Evolutionary conservation across 257 asterid species (phyloP).

Genomic region (Ligustrum vulgare): DNA sequence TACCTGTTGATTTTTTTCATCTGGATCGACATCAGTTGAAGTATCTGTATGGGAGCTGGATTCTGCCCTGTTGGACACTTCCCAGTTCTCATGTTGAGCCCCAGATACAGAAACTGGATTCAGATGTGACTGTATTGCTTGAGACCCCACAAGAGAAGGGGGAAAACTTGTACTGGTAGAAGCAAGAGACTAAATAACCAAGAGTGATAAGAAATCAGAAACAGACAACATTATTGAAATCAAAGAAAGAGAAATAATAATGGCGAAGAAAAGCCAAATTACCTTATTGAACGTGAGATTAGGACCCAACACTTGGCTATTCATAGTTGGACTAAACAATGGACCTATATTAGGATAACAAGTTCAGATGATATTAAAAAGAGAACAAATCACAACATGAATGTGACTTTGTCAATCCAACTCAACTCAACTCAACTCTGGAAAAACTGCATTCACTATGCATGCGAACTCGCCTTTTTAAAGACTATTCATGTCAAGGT

Average conservation of each 20-base stretch:
- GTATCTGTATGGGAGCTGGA: conserved; percentile 78
- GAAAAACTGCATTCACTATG: not conserved
- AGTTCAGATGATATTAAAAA: conserved; percentile 21
- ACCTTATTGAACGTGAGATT: conserved; percentile 61
- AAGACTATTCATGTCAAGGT: not conserved
- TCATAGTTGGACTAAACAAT: conserved; percentile 40
- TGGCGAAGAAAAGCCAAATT: conserved; percentile 14
- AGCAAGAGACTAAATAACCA: conserved; percentile 40
- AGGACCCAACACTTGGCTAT: conserved; percentile 45
- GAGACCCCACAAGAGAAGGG: conserved; percentile 41
- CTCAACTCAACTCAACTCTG: not conserved
- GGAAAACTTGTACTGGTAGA: conserved; percentile 45
- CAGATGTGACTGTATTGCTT: conserved; percentile 36
- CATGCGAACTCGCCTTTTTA: not conserved
- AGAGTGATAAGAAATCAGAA: conserved; percentile 18
- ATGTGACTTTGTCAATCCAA: not conserved
- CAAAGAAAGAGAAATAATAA: not conserved
- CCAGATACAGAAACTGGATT: conserved; percentile 42
- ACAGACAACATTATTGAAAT: conserved; percentile 4
- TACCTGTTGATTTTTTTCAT: conserved; percentile 68
- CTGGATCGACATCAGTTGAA: conserved; percentile 77
- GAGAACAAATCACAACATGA: not conserved
- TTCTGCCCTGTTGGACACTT: conserved; percentile 85
- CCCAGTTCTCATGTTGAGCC: conserved; percentile 77
- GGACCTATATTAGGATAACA: conserved; percentile 41